Evolutionary conservation across 345 rosid species (phyloP).

Genomic region (Excoecaria agallocha): DNA sequence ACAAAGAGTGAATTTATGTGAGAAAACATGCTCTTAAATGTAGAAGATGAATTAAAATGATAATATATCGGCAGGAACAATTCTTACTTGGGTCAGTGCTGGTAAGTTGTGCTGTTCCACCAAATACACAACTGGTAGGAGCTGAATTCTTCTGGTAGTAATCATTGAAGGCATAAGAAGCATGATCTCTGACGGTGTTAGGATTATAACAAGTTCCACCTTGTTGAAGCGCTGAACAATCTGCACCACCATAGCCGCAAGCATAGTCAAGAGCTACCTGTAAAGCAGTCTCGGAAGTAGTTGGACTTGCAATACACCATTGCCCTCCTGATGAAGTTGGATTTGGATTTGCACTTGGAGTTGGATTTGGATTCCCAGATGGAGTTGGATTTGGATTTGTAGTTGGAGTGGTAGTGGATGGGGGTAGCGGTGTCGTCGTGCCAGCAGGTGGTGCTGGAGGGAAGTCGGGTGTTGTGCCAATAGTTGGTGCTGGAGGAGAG

Average conservation of each 20-base stretch:
- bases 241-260: constrained; percentile 94
- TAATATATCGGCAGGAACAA: background rate
- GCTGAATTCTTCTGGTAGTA: constrained; percentile 94
- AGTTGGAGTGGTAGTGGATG: constrained; percentile 11
- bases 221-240: constrained; percentile 72
- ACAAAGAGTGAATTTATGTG: background rate
- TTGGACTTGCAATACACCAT: constrained; percentile 79
- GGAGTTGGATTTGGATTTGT: constrained; percentile 13
- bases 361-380: constrained; percentile 4
- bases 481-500: constrained; percentile 38
- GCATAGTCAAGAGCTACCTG: constrained; percentile 98
- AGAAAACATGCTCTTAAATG: background rate
- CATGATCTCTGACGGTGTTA: constrained; percentile 65
- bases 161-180: constrained; percentile 88
- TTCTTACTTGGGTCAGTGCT: constrained; percentile 88
- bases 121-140: constrained; percentile 82
- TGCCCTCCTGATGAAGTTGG: constrained; percentile 48
- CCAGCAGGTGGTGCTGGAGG: constrained; percentile 28
- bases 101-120: constrained; percentile 88
- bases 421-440: constrained; percentile 16
- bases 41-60: background rate
- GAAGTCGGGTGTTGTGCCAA: constrained; percentile 17
- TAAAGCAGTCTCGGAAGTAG: constrained; percentile 70
- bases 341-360: constrained; percentile 10
- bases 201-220: constrained; percentile 81